Conservation (phyloP, 208 protist species). For the Phytomonas francai region DNA sequence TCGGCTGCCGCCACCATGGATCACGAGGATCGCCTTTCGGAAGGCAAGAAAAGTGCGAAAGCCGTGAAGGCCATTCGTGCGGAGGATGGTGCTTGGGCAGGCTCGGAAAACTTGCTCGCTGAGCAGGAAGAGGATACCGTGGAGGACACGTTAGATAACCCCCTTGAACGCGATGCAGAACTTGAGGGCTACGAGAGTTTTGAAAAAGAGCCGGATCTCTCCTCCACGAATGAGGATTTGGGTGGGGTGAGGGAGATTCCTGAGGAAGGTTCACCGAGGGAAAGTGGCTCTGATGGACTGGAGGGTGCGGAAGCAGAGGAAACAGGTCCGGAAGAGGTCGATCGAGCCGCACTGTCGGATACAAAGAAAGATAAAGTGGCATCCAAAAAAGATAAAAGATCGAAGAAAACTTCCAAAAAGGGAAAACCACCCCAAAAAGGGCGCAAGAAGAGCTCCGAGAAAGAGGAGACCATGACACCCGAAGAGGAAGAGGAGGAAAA, state of each 20-base stretch:
- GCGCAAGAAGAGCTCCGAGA: not conserved
- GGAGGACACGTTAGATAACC: constrained; percentile 14
- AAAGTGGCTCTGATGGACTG: not conserved
- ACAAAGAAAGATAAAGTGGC: not conserved
- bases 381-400: not conserved
- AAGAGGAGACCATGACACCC: not conserved
- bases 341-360: not conserved
- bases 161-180: not conserved
- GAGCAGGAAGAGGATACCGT: constrained; percentile 10
- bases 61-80: not conserved
- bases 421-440: not conserved
- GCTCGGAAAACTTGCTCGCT: not conserved
- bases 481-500: not conserved
- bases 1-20: not conserved
- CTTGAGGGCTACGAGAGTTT: not conserved
- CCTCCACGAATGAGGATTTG: too few species aligned
- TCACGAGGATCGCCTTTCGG: not conserved
- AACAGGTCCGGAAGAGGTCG: not conserved
- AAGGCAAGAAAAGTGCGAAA: constrained; percentile 9
- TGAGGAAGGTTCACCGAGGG: not conserved
- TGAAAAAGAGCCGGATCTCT: not conserved
- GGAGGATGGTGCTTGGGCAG: not conserved
- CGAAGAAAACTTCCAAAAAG: constrained; percentile 13
- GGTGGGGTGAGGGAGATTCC: too few species aligned
- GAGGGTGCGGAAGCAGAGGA: not conserved